These are phyloP conservation scores for Gilbertella persicaria DNA, from an alignment of 371 early-diverging fungal genomes.

Conservation along the genomic window DNA sequence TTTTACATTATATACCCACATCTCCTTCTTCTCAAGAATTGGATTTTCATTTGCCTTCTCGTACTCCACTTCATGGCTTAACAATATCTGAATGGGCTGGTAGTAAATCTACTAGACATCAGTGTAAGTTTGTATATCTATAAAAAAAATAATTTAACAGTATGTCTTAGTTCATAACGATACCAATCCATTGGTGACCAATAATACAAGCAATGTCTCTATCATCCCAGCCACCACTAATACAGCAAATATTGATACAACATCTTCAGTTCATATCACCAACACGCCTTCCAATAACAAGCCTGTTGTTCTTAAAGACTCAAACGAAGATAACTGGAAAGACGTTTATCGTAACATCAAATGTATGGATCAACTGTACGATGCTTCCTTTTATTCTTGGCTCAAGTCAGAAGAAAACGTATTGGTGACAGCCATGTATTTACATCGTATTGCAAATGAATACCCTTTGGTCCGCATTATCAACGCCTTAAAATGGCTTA, in stretches of 20 bases:
- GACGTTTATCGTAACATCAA: conserved; percentile 67
- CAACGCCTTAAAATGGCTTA: conserved; percentile 71
- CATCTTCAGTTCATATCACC: neutral
- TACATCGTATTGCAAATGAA: conserved; percentile 74
- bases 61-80: conserved; percentile 30
- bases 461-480: conserved; percentile 69
- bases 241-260: conserved; percentile 1
- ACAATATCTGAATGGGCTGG: conserved; percentile 44
- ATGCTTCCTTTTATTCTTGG: conserved; percentile 75
- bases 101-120: conserved; percentile 15
- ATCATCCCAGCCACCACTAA: conserved; percentile 1
- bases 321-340: conserved; percentile 46
- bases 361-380: conserved; percentile 73
- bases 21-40: conserved; percentile 30
- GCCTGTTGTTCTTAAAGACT: conserved; percentile 13
- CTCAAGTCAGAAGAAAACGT: conserved; percentile 74
- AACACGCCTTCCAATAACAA: neutral
- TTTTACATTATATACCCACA: conserved; percentile 34
- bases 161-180: neutral
- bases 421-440: conserved; percentile 65
- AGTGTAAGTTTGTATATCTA: conserved; percentile 6
- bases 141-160: neutral
- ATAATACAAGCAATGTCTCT: neutral
- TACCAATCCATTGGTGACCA: neutral
- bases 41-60: conserved; percentile 38